Conservation (phyloP, 768 basidiomycete genomes). For the Fibroporia radiculosa region DNA sequence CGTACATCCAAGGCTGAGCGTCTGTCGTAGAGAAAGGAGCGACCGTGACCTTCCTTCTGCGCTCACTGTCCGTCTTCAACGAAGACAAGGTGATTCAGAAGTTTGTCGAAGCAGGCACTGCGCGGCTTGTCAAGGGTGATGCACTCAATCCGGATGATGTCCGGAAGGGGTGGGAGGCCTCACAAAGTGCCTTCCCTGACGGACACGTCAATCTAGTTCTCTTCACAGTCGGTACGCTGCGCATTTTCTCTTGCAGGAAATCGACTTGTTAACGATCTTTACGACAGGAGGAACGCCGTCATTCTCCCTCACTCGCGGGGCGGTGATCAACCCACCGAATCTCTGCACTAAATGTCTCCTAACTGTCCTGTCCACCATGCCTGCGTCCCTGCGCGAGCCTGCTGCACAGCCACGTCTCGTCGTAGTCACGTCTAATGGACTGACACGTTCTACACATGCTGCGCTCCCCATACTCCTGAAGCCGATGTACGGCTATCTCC, state of each 20-base stretch:
- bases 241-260: too few relatives aligned
- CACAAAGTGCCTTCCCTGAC: slow-evolving; percentile 14
- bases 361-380: slow-evolving; percentile 49
- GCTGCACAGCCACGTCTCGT: slow-evolving; percentile 41
- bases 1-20: not conserved
- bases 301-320: slow-evolving; percentile 41
- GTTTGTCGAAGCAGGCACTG: slow-evolving; percentile 43
- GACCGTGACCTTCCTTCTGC: slow-evolving; percentile 57
- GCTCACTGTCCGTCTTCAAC: slow-evolving; percentile 45
- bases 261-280: not conserved
- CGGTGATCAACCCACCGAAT: slow-evolving; percentile 41
- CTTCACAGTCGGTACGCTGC: slow-evolving; percentile 50
- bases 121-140: slow-evolving; percentile 52
- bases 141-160: slow-evolving; percentile 48
- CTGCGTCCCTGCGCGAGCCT: slow-evolving; percentile 22
- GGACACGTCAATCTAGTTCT: slow-evolving; percentile 42
- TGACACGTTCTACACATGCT: slow-evolving; percentile 37
- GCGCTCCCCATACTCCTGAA: slow-evolving; percentile 41
- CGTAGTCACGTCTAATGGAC: slow-evolving; percentile 43
- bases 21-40: slow-evolving; percentile 40
- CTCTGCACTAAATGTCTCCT: slow-evolving; percentile 51
- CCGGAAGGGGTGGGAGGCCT: slow-evolving; percentile 41
- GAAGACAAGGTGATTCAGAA: slow-evolving; percentile 43
- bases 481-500: slow-evolving; percentile 38
- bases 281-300: slow-evolving; percentile 37